Conservation (phyloP, 768 basidiomycete species). For the Xanthoconium purpureum region DNA sequence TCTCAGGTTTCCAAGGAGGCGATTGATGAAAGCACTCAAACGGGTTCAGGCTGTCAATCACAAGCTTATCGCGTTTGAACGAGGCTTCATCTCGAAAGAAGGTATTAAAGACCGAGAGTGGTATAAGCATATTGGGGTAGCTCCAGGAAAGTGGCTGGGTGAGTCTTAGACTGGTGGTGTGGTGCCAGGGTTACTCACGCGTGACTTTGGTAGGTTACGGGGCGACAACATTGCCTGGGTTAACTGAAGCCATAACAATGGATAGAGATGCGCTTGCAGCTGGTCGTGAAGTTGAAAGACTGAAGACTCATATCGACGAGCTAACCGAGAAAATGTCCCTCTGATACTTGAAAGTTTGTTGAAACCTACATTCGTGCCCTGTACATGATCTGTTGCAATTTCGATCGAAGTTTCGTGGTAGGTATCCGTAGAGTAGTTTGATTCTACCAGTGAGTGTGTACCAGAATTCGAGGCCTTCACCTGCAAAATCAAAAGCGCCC, state of each 20-base stretch:
- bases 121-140: slow-evolving; percentile 88
- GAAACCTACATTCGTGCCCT: neutral
- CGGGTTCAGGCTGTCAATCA: slow-evolving; percentile 61
- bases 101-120: slow-evolving; percentile 83
- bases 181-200: neutral
- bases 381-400: neutral
- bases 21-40: slow-evolving; percentile 55
- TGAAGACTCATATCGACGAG: slow-evolving; percentile 50
- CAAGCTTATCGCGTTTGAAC: slow-evolving; percentile 70
- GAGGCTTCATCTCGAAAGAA: slow-evolving; percentile 76
- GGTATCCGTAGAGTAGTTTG: neutral
- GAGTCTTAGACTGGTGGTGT: slow-evolving; percentile 17
- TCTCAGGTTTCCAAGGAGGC: slow-evolving; percentile 19
- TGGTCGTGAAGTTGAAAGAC: slow-evolving; percentile 58
- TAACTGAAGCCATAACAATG: slow-evolving; percentile 75
- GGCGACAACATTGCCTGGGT: slow-evolving; percentile 79
- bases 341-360: slow-evolving; percentile 7
- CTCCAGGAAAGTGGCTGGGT: slow-evolving; percentile 88
- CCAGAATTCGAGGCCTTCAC: neutral
- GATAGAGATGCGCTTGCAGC: slow-evolving; percentile 65
- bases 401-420: neutral
- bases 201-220: slow-evolving; percentile 59
- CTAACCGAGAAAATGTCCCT: slow-evolving; percentile 37
- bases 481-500: no score
- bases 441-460: neutral